These are phyloP conservation scores for Helotiales sp. DNA, from an alignment of 2,329 filamentous ascomycete species.

Conservation along the genomic window DNA sequence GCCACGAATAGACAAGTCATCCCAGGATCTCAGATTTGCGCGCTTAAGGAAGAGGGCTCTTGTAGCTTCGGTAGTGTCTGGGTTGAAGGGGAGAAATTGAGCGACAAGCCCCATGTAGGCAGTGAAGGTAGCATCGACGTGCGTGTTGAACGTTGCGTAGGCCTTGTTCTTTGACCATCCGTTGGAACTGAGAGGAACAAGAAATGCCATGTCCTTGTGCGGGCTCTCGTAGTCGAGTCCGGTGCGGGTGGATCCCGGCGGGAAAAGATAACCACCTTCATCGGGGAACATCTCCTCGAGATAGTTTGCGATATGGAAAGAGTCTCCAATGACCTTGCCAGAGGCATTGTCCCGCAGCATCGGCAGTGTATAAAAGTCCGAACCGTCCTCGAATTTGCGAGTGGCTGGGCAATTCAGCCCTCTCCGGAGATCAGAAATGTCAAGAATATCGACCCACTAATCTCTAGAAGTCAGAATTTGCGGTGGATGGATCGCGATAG, in stretches of 20 bases:
- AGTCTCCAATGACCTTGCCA: conserved; percentile 57
- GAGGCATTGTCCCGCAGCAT: conserved; percentile 55
- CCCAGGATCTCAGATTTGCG: conserved; percentile 51
- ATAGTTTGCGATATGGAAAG: conserved; percentile 64
- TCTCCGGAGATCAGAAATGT: conserved; percentile 55
- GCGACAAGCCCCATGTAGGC: conserved; percentile 49
- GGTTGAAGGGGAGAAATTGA: conserved; percentile 47
- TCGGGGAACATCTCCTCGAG: conserved; percentile 9
- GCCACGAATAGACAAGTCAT: conserved; percentile 44
- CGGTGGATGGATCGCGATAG: background rate
- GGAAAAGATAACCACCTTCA: conserved; percentile 14
- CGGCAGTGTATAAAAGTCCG: conserved; percentile 65
- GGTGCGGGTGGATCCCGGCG: background rate
- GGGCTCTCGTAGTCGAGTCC: conserved; percentile 48
- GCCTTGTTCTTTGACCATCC: conserved; percentile 37
- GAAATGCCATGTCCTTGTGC: conserved; percentile 36
- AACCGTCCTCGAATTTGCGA: conserved; percentile 61
- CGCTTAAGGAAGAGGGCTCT: conserved; percentile 4
- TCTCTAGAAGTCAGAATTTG: background rate
- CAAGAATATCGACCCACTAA: conserved; percentile 55
- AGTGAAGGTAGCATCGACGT: conserved; percentile 60
- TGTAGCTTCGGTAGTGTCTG: background rate
- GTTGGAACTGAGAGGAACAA: conserved; percentile 45
- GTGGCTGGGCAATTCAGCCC: conserved; percentile 52
- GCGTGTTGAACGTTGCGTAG: conserved; percentile 57